Evolutionary conservation across 2,329 filamentous ascomycete genomes (phyloP).

Genomic region (Aschersonia sp.): DNA sequence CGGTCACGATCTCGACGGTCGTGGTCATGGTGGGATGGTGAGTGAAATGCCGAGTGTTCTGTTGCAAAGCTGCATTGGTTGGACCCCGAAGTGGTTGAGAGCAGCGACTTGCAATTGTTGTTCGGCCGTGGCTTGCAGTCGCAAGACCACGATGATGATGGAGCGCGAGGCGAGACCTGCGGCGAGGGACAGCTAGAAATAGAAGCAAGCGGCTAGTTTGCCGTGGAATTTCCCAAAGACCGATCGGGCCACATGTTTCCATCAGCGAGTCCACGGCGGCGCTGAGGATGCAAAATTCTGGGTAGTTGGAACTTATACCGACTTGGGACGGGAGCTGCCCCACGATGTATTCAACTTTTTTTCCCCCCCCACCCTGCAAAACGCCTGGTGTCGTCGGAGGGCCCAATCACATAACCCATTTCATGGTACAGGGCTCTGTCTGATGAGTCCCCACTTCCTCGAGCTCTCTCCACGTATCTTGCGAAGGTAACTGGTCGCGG

Average conservation of each 20-base stretch:
- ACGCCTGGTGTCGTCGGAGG: no score
- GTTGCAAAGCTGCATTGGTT: neutral
- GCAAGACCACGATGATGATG: neutral
- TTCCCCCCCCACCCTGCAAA: no score
- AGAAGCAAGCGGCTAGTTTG: neutral
- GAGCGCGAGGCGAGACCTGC: neutral
- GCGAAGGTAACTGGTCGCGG: no score
- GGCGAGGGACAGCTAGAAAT: neutral
- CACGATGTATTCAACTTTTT: no score
- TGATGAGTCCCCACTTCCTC: no score
- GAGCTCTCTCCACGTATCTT: no score
- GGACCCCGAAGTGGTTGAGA: neutral
- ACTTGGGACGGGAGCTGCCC: no score
- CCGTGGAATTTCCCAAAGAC: neutral
- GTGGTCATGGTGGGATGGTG: conserved; percentile 45
- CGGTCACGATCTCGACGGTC: conserved; percentile 60
- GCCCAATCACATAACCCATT: no score
- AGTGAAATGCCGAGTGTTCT: neutral
- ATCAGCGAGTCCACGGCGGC: neutral
- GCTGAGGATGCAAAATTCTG: no score
- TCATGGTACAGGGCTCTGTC: no score
- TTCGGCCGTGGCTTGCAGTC: neutral
- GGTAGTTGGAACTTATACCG: no score
- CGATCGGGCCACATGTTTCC: neutral
- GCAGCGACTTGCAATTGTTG: neutral